Conservation (phyloP, 1,284 basidiomycete species). For the Cutaneotrichosporon spelunceum region DNA sequence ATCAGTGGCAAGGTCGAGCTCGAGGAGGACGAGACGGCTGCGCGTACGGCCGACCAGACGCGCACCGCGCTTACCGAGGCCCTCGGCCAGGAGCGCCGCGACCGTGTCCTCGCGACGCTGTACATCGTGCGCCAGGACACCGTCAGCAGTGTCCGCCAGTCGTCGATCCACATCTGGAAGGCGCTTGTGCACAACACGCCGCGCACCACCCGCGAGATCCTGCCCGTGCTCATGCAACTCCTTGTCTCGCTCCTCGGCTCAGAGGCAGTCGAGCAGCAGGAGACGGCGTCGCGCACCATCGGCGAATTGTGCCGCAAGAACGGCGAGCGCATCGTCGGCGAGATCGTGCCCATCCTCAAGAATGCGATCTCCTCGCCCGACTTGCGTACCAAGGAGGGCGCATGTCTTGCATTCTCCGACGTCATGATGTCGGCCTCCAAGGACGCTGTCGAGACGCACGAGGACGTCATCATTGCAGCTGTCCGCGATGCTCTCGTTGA, state of each 20-base stretch:
- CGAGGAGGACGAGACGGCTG: constrained; percentile 70
- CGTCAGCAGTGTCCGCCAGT: constrained; percentile 82
- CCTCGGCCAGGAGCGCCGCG: constrained; percentile 81
- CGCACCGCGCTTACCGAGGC: constrained; percentile 81
- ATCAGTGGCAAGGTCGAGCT: constrained; percentile 87
- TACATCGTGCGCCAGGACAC: constrained; percentile 92
- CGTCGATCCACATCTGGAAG: constrained; percentile 97
- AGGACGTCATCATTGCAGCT: constrained; percentile 82
- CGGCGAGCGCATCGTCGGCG: constrained; percentile 85
- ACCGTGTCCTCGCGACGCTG: constrained; percentile 83
- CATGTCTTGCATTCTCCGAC: constrained; percentile 82
- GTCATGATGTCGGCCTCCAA: constrained; percentile 86
- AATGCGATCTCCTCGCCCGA: constrained; percentile 68
- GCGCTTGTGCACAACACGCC: constrained; percentile 71
- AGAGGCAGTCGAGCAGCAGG: constrained; percentile 79
- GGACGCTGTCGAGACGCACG: constrained; percentile 80
- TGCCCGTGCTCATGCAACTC: constrained; percentile 78
- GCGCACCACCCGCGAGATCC: constrained; percentile 79
- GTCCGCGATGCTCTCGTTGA: constrained; percentile 86
- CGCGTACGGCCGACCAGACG: constrained; percentile 70
- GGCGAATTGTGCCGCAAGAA: constrained; percentile 92
- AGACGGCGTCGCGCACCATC: constrained; percentile 84
- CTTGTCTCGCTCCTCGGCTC: constrained; percentile 73
- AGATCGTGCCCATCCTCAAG: constrained; percentile 75
- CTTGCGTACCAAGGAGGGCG: constrained; percentile 75